Evolutionary conservation across 2,329 filamentous ascomycete species (phyloP).

Genomic region (Eurotiales sp.): DNA sequence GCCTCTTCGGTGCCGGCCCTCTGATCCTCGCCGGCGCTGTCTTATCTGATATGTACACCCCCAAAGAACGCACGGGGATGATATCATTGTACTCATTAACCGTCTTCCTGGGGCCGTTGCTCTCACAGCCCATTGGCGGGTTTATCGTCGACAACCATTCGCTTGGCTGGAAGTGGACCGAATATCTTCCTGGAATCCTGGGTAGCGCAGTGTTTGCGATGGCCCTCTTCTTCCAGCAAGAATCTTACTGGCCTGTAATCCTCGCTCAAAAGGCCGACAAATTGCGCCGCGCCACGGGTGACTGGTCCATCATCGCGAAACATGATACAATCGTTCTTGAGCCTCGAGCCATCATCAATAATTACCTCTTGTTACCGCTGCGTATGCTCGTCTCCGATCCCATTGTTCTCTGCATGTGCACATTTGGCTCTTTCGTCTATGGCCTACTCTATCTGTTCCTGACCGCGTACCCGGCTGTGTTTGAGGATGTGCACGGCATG

Average conservation of each 20-base stretch:
- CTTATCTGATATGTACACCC: constrained; percentile 62
- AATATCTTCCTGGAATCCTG: constrained; percentile 46
- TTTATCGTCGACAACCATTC: constrained; percentile 27
- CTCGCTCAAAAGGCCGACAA: constrained; percentile 37
- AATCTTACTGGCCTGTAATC: constrained; percentile 45
- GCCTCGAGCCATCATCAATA: constrained; percentile 32
- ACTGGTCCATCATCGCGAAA: constrained; percentile 30
- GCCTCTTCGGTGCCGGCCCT: constrained; percentile 59
- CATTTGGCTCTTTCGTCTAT: constrained; percentile 48
- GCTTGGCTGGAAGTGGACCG: constrained; percentile 50
- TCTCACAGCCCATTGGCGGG: constrained; percentile 28
- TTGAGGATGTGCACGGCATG: constrained; percentile 47
- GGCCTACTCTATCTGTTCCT: constrained; percentile 47
- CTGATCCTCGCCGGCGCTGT: constrained; percentile 66
- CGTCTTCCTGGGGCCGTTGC: constrained; percentile 46
- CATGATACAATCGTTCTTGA: constrained; percentile 30
- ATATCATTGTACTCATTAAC: constrained; percentile 49
- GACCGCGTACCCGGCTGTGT: constrained; percentile 52
- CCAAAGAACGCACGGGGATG: constrained; percentile 55
- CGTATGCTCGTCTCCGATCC: constrained; percentile 55
- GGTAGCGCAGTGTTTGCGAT: constrained; percentile 29
- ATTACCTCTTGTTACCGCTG: constrained; percentile 47
- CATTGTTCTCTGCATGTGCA: constrained; percentile 48
- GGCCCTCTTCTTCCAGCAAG: constrained; percentile 37
- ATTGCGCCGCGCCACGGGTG: constrained; percentile 42